Evolutionary conservation across 2,329 filamentous ascomycete species (phyloP), one percentile per base, ranked within the genome.

Genomic region (Phialophora macrospora): DNA sequence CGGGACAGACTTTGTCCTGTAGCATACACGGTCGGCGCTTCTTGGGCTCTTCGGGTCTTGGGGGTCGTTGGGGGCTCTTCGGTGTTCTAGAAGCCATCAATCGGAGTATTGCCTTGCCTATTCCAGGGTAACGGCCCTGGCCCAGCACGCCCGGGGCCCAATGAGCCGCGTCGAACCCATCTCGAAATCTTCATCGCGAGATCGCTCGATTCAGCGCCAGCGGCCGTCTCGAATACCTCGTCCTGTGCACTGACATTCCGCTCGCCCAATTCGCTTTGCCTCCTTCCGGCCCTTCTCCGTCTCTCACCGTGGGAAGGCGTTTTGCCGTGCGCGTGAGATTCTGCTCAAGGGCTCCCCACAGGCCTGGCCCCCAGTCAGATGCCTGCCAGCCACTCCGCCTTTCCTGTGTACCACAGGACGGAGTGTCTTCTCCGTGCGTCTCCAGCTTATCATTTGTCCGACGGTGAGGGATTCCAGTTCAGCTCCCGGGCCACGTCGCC

Each of bases 321-420:
- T 52, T 52, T 24, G 11, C 48, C 48, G 48, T 52, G 9, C 26
- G 20, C 48, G 20, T 52, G 48, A 52, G 48, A 52, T 52, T 52
- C 26, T 51, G 20, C 48, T 51, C 20, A 11, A n/a, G 5, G 20
- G 48, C 48, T 52, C 20, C 20, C 48, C 48, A 26, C 48, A 26
- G 12, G 48, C 22, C n/a, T 26, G 20, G 4, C 20, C 48, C 48
- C 20, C 48, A 52, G 48, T 52, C 48, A 52, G 48, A 52, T 22
- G 26, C 14, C 20, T 51, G 24, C 48, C 4, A 51, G 48, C 48
- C 14, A 41, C 38, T 41, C 38, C 38, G 14, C 38, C 38, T 41
- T 41, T 41, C 14, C 14, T n/a, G 14, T 20, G 17, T 17, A 7
- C 38, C 38, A 44, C 38, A 44, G 38, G 6, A 44, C 38, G 38